Evolutionary conservation across 805 yeast species (phyloP).

Genomic region (Hanseniaspora valbyensis): DNA sequence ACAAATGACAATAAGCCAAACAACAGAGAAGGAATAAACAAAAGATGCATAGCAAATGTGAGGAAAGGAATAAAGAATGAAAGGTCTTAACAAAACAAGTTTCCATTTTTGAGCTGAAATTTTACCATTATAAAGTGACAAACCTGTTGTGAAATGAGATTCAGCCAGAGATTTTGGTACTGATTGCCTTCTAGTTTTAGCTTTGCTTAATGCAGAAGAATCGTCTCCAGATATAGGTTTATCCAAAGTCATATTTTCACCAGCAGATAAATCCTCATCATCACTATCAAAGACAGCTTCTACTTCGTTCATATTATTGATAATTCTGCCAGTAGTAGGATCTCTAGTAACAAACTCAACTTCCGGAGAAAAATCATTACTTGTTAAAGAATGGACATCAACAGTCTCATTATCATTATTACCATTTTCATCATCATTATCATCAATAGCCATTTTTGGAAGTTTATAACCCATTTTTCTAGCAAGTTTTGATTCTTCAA

Average conservation of each 20-base stretch:
- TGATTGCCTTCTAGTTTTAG: conserved; percentile 10
- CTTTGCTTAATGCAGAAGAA: conserved; percentile 3
- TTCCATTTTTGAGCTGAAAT: conserved; percentile 42
- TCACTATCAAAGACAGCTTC: conserved; percentile 11
- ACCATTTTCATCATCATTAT: not conserved
- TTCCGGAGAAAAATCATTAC: not conserved
- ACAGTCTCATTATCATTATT: not conserved
- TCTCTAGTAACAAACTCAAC: conserved; percentile 10
- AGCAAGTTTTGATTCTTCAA: conserved; percentile 40
- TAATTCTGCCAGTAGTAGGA: not conserved
- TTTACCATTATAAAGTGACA: conserved; percentile 40
- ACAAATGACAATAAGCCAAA: conserved; percentile 52
- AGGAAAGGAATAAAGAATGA: conserved; percentile 41
- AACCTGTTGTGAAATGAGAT: conserved; percentile 23
- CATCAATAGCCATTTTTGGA: conserved; percentile 13
- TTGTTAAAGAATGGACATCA: not conserved
- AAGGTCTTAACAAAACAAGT: conserved; percentile 46
- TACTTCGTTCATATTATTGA: not conserved
- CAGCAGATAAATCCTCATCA: not conserved
- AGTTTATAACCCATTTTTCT: conserved; percentile 28
- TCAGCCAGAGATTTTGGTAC: conserved; percentile 13
- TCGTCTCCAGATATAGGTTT: not conserved
- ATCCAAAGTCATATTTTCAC: not conserved
- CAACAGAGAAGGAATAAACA: conserved; percentile 46
- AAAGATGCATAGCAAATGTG: conserved; percentile 41